Conservation (phyloP, 2,329 filamentous ascomycete genomes). For the Talaromyces piceae region DNA sequence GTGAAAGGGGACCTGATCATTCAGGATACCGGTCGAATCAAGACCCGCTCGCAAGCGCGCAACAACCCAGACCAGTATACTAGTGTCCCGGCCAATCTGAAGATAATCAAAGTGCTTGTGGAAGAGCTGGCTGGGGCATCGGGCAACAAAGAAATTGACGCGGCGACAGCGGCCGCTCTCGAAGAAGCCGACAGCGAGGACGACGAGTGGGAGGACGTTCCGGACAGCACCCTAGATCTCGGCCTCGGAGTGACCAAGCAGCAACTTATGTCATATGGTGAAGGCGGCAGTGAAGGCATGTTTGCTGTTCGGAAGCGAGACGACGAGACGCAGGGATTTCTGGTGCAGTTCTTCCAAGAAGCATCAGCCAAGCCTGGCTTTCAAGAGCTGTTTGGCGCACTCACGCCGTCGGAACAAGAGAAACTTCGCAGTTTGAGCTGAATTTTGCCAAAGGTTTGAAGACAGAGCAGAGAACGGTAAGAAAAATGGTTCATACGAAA, state of each 20-base stretch:
- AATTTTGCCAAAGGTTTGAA: too few relatives aligned
- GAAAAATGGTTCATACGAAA: too few relatives aligned
- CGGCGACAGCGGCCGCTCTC: constrained; percentile 51
- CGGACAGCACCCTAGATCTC: constrained; percentile 69
- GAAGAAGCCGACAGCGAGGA: constrained; percentile 57
- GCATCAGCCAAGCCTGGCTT: constrained; percentile 49
- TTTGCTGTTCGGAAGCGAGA: constrained; percentile 59
- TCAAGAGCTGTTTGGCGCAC: constrained; percentile 45
- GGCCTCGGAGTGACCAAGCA: constrained; percentile 59
- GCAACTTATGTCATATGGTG: constrained; percentile 72
- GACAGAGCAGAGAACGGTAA: too few relatives aligned
- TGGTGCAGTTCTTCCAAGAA: constrained; percentile 70
- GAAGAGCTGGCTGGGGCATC: constrained; percentile 82
- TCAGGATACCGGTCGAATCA: constrained; percentile 70
- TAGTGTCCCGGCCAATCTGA: constrained; percentile 76
- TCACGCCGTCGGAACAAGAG: constrained; percentile 46
- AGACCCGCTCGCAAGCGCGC: constrained; percentile 86
- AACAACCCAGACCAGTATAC: constrained; percentile 87
- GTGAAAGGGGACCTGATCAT: constrained; percentile 91
- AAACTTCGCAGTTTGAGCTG: constrained; percentile 28
- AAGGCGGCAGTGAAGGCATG: constrained; percentile 42
- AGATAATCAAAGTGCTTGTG: constrained; percentile 92
- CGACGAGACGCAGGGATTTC: constrained; percentile 81
- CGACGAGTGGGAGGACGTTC: constrained; percentile 84
- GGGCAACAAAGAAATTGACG: constrained; percentile 46